phyloP scores from a whole-genome alignment of 139 green algal species.

The Desmodesmus armatus region DNA sequence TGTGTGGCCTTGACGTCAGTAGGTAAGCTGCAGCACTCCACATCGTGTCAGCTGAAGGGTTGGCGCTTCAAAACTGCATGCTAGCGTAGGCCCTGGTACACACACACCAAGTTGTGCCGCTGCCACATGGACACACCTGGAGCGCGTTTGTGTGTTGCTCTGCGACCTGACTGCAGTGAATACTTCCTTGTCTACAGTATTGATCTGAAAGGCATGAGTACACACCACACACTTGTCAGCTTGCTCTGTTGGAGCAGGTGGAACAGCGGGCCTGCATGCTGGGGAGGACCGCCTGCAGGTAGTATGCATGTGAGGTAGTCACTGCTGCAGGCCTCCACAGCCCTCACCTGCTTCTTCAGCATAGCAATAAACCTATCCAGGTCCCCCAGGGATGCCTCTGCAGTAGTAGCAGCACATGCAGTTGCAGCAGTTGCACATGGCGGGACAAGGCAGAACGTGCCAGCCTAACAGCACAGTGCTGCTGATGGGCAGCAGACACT shows the following conservation, averaged over 20 bases:
- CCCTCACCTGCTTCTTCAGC: constrained; percentile 75
- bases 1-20: too few relatives aligned
- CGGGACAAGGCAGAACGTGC: not conserved
- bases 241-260: not conserved
- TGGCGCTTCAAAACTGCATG: too few relatives aligned
- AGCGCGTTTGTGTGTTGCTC: constrained; percentile 56
- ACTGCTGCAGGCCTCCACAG: not conserved
- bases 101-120: not conserved
- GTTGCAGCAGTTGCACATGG: not conserved
- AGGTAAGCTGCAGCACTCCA: too few relatives aligned
- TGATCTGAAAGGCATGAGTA: too few relatives aligned
- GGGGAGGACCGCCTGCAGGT: not conserved
- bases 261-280: not conserved
- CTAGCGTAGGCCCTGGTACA: too few relatives aligned
- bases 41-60: too few relatives aligned
- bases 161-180: constrained; percentile 83
- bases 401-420: constrained; percentile 27
- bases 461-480: not conserved
- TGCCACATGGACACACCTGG: constrained; percentile 55
- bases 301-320: not conserved
- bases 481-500: not conserved
- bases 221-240: too few relatives aligned
- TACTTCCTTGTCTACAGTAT: constrained; percentile 92
- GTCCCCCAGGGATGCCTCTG: constrained; percentile 83
- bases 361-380: constrained; percentile 85